phyloP scores from a whole-genome alignment of 257 asterid genomes.

The Coffea eugenioides region DNA sequence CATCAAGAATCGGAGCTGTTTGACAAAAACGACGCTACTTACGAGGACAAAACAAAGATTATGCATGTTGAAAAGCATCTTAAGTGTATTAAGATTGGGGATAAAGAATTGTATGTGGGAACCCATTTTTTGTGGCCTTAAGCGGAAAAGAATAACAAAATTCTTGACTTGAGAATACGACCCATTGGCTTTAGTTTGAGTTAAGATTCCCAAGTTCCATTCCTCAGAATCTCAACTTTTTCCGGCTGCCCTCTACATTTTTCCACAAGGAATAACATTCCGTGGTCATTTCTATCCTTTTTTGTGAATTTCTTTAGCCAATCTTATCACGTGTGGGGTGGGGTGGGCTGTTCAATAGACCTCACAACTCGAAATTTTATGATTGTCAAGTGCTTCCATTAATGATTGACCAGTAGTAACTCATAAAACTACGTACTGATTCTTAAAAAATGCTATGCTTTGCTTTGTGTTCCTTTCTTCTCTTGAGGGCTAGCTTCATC shows the following conservation, averaged over 20 bases:
- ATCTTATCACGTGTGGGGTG: conserved; percentile 23
- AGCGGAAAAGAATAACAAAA: conserved; percentile 47
- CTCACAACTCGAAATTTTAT: conserved; percentile 22
- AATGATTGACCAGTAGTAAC: conserved; percentile 32
- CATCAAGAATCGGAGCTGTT: conserved; percentile 16
- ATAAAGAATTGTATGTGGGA: conserved; percentile 26
- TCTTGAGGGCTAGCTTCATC: background rate
- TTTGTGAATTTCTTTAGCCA: background rate
- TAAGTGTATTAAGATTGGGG: conserved; percentile 33
- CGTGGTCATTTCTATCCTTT: conserved; percentile 48
- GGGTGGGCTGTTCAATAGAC: conserved; percentile 5
- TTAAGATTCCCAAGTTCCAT: conserved; percentile 65
- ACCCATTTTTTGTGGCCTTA: conserved; percentile 71
- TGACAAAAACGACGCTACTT: conserved; percentile 13
- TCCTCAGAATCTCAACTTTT: conserved; percentile 46
- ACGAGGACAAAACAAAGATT: conserved; percentile 26
- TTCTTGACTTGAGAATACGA: conserved; percentile 74
- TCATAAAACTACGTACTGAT: too few species aligned
- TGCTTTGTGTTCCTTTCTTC: conserved; percentile 10
- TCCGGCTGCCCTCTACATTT: conserved; percentile 11
- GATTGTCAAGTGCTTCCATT: conserved; percentile 26
- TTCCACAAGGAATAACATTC: conserved; percentile 56
- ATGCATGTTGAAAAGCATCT: conserved; percentile 40
- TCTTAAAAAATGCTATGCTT: background rate
- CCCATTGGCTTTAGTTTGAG: conserved; percentile 52